A percentile compares a stretch with the other conserved stretches of the same genome.
Conservation (phyloP, 805 yeast species). For the Schwanniomyces sp. region DNA sequence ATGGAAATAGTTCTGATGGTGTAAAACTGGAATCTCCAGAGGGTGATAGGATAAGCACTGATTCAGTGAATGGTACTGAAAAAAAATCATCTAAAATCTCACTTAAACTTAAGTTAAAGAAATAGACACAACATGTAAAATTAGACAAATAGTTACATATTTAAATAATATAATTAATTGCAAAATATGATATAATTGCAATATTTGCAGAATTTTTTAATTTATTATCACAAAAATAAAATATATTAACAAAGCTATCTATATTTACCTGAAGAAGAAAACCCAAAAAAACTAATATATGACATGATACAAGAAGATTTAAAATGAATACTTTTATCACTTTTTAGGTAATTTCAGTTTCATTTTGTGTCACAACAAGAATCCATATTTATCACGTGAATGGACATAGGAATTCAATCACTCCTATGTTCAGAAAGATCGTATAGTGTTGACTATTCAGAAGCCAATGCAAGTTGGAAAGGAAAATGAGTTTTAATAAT, state of each 20-base stretch:
- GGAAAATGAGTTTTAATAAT: conserved; percentile 28
- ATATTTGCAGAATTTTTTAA: neutral
- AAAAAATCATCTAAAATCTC: neutral
- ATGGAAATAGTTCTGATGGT: neutral
- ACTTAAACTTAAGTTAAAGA: neutral
- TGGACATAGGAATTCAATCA: neutral
- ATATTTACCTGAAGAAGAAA: no score
- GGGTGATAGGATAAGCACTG: neutral
- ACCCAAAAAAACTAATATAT: no score
- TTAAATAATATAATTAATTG: neutral
- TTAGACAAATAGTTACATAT: neutral
- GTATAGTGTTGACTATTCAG: neutral
- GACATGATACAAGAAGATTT: no score
- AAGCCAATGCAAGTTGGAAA: neutral
- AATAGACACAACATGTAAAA: neutral
- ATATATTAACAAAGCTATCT: no score
- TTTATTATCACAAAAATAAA: no score
- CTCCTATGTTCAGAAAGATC: neutral
- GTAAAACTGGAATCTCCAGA: neutral
- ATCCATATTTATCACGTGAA: neutral
- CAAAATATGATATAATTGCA: neutral
- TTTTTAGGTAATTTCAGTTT: no score
- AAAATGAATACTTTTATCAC: no score
- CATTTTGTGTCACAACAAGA: no score
- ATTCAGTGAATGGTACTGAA: neutral